Percentiles rank a stretch among this genome's conserved stretches.
Conservation (phyloP, 352 stramenopile species). For the Pythium myriotylum region DNA sequence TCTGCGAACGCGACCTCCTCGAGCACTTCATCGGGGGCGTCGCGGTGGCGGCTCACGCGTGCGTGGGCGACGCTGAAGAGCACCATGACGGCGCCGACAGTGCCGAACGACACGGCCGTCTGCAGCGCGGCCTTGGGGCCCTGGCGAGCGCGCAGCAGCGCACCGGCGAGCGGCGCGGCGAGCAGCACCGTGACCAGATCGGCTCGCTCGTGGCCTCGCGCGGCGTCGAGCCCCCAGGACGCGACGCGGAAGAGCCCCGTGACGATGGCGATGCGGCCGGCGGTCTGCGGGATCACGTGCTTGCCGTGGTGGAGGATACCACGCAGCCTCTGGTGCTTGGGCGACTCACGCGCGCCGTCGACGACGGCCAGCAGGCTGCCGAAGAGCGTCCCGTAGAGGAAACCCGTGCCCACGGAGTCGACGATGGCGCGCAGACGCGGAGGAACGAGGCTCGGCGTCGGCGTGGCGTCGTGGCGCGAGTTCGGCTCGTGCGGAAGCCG, state of each 20-base stretch:
- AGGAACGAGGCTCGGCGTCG: not conserved
- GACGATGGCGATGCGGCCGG: conserved; percentile 45
- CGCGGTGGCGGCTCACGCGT: conserved; percentile 36
- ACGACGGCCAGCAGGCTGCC: conserved; percentile 34
- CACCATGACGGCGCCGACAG: conserved; percentile 31
- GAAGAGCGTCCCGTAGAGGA: conserved; percentile 49
- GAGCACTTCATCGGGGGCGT: conserved; percentile 36
- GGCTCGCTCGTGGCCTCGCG: conserved; percentile 23
- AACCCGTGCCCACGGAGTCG: conserved; percentile 38
- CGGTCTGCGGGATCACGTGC: conserved; percentile 35
- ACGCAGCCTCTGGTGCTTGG: conserved; percentile 33
- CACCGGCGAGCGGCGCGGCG: conserved; percentile 34
- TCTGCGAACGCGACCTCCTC: conserved; percentile 51
- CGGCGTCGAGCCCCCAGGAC: conserved; percentile 28
- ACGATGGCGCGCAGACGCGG: conserved; percentile 11
- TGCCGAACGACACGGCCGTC: conserved; percentile 29
- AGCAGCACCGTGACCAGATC: conserved; percentile 47
- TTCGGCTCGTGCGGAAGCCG: too few relatives aligned
- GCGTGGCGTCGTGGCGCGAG: not conserved
- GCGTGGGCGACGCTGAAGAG: conserved; percentile 31
- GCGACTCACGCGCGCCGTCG: conserved; percentile 36
- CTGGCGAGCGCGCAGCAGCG: conserved; percentile 32
- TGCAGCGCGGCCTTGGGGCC: conserved; percentile 33
- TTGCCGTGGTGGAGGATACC: conserved; percentile 40
- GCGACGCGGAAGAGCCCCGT: conserved; percentile 39